Conservation (phyloP, 2,329 filamentous ascomycete genomes). For the Fusarium cyanostomum region DNA sequence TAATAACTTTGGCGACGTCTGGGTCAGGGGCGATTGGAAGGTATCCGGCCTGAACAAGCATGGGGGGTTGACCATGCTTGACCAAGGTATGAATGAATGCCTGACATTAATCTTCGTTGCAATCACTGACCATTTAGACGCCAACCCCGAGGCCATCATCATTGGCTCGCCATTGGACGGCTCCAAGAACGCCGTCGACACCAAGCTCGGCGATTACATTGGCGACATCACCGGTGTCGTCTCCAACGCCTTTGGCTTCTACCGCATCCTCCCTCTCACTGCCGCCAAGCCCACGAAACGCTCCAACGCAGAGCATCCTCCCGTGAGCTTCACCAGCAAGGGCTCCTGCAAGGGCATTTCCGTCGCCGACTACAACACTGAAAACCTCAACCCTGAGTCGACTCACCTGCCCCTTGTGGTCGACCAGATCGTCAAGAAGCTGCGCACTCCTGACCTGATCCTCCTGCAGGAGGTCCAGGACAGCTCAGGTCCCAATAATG, state of each 20-base stretch:
- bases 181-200: conserved; percentile 65
- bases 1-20: conserved; percentile 73
- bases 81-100: conserved; percentile 53
- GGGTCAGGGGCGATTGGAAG: conserved; percentile 73
- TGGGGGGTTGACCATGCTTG: conserved; percentile 71
- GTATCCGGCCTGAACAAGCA: conserved; percentile 69
- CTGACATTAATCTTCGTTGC: not conserved
- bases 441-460: conserved; percentile 70
- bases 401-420: conserved; percentile 67
- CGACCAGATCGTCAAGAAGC: conserved; percentile 70
- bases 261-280: conserved; percentile 72
- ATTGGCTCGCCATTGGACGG: conserved; percentile 74
- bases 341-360: conserved; percentile 70
- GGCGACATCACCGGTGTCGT: conserved; percentile 75
- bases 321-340: conserved; percentile 62
- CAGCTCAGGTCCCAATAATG: conserved; percentile 67
- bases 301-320: conserved; percentile 56
- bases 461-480: conserved; percentile 79
- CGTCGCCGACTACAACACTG: conserved; percentile 74
- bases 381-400: conserved; percentile 70
- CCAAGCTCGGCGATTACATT: conserved; percentile 71
- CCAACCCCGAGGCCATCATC: conserved; percentile 74
- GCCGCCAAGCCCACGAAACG: conserved; percentile 60
- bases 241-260: conserved; percentile 73
- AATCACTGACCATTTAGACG: conserved; percentile 54